Evolutionary conservation across 2,329 filamentous ascomycete genomes (phyloP).

Genomic region (Paraphaeosphaeria sporulosa): DNA sequence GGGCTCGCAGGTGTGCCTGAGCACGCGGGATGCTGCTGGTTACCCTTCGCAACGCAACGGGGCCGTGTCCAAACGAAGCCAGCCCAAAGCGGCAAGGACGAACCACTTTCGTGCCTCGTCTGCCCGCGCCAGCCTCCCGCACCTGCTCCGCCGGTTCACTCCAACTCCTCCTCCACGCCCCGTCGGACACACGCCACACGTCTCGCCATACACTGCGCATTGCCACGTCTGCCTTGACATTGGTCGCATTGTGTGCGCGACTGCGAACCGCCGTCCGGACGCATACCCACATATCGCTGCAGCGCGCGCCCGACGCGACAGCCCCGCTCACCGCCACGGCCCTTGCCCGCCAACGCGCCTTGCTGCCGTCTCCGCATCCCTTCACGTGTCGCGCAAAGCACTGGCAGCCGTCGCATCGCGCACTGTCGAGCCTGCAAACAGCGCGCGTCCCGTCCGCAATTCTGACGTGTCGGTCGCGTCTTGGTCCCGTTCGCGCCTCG

Average conservation of each 20-base stretch:
- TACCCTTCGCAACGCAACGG: neutral
- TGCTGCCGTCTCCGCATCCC: slow-evolving; percentile 20
- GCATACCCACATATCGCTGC: slow-evolving; percentile 12
- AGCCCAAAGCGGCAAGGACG: slow-evolving; percentile 7
- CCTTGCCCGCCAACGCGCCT: slow-evolving; percentile 14
- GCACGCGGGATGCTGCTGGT: slow-evolving; percentile 5
- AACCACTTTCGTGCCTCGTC: neutral
- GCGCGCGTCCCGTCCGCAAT: slow-evolving; percentile 23
- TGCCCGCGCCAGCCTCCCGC: slow-evolving; percentile 5
- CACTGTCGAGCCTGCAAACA: slow-evolving; percentile 16
- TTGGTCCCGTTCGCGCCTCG: slow-evolving; percentile 30
- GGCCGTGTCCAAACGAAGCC: neutral
- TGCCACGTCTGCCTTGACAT: slow-evolving; percentile 14
- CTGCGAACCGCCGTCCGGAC: neutral
- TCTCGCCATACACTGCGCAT: slow-evolving; percentile 15
- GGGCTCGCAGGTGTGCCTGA: slow-evolving; percentile 9
- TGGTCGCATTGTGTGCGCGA: slow-evolving; percentile 26
- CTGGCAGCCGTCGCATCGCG: slow-evolving; percentile 17
- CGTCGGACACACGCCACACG: slow-evolving; percentile 24
- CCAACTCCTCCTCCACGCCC: slow-evolving; percentile 10
- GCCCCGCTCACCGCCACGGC: slow-evolving; percentile 21
- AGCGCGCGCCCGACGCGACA: slow-evolving; percentile 29
- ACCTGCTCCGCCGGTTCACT: slow-evolving; percentile 7
- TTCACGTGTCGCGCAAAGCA: slow-evolving; percentile 17
- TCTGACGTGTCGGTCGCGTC: slow-evolving; percentile 38